Evolutionary conservation across 371 early-diverging fungal genomes (phyloP).

Genomic region (Actinomortierella ambigua): DNA sequence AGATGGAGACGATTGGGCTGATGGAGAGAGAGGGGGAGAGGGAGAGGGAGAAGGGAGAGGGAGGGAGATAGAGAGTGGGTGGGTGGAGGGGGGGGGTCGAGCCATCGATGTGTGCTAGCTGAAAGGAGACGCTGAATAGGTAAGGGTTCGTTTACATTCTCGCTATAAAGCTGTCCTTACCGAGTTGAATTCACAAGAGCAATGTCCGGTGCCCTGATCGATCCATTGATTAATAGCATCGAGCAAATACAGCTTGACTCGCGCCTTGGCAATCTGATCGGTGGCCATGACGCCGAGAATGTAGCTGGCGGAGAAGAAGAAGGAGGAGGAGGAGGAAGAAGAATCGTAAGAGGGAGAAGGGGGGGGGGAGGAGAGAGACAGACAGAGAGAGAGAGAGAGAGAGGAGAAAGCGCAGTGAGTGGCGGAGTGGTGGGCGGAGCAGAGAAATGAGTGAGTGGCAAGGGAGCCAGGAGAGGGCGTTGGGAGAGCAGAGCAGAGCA

Average conservation of each 20-base stretch:
- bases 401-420: not conserved
- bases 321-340: not conserved
- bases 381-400: not conserved
- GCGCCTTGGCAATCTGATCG: slow-evolving; percentile 48
- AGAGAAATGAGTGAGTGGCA: too few relatives aligned
- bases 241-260: slow-evolving; percentile 85
- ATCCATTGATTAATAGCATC: slow-evolving; percentile 71
- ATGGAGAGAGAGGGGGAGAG: too few relatives aligned
- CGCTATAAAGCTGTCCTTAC: slow-evolving; percentile 42
- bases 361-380: slow-evolving; percentile 4
- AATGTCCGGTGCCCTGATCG: slow-evolving; percentile 83
- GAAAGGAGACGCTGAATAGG: too few relatives aligned
- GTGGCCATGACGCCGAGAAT: slow-evolving; percentile 8
- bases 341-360: slow-evolving; percentile 1
- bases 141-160: too few relatives aligned
- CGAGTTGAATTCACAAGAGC: slow-evolving; percentile 60
- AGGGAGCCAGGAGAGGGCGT: too few relatives aligned
- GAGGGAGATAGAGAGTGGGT: too few relatives aligned
- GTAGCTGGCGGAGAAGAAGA: slow-evolving; percentile 9
- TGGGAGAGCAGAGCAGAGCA: too few relatives aligned
- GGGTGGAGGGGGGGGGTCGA: too few relatives aligned
- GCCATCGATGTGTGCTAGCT: too few relatives aligned
- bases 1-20: slow-evolving; percentile 32
- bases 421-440: not conserved
- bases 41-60: too few relatives aligned